Percentiles rank a stretch among this genome's conserved stretches.
phyloP scores from a whole-genome alignment of 2,329 filamentous ascomycete genomes.

The Hypoxylon sp. region DNA sequence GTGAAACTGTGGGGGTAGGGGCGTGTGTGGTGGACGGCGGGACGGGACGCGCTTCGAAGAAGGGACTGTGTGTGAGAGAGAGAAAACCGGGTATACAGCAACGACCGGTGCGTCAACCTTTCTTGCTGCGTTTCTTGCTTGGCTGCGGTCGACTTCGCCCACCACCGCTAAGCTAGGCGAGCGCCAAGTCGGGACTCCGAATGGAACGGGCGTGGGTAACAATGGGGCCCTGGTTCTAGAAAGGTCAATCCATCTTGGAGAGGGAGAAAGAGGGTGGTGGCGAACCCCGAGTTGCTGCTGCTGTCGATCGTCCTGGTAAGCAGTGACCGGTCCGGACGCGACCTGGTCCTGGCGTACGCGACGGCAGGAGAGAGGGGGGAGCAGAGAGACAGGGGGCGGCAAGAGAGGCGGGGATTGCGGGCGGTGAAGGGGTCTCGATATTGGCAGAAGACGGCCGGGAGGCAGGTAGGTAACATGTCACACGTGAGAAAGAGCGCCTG shows the following conservation, averaged over 20 bases:
- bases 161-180: too few species aligned
- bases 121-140: background rate
- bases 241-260: too few species aligned
- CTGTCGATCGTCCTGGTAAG: constrained; percentile 3
- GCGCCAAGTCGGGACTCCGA: constrained; percentile 15
- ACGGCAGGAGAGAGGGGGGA: background rate
- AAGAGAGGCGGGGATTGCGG: too few species aligned
- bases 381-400: background rate
- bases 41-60: background rate
- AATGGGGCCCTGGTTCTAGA: constrained; percentile 10
- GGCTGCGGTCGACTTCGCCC: too few species aligned
- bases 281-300: background rate
- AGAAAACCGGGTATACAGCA: background rate
- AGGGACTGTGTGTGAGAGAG: background rate
- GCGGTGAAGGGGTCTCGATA: too few species aligned
- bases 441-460: background rate
- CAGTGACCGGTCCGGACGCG: constrained; percentile 5
- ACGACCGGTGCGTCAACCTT: background rate
- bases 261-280: too few species aligned
- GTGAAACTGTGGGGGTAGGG: too few species aligned
- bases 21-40: too few species aligned
- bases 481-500: background rate
- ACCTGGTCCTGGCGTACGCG: constrained; percentile 5
- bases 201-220: constrained; percentile 25
- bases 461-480: background rate